These are phyloP conservation scores for Chaetomium sp. DNA, from an alignment of 2,329 filamentous ascomycete species.

Conservation along the genomic window DNA sequence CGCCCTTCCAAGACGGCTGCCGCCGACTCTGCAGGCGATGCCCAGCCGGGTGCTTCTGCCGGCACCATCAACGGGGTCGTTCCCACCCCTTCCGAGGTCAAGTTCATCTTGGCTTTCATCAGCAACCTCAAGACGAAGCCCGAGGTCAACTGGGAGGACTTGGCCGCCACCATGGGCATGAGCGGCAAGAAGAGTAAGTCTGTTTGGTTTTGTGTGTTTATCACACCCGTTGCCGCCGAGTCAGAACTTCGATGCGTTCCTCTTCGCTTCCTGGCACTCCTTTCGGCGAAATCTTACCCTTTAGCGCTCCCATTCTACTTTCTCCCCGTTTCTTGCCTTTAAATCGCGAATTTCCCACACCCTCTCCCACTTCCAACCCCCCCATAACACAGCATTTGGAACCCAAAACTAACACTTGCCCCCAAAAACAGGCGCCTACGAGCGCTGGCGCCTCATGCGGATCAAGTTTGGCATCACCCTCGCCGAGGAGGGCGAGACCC, in stretches of 20 bases:
- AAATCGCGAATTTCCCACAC: background rate
- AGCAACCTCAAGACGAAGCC: slow-evolving; percentile 27
- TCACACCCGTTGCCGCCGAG: background rate
- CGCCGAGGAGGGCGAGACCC: slow-evolving; percentile 1
- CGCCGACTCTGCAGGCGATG: background rate
- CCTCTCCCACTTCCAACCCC: background rate
- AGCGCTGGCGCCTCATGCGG: slow-evolving; percentile 28
- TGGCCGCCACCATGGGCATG: slow-evolving; percentile 17
- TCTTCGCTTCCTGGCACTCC: background rate
- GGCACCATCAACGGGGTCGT: slow-evolving; percentile 16
- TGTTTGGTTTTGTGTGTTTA: background rate
- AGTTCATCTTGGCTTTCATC: slow-evolving; percentile 26
- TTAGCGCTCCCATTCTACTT: background rate
- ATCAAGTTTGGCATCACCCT: slow-evolving; percentile 18
- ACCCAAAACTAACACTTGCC: slow-evolving; percentile 1
- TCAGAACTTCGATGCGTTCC: too few relatives aligned
- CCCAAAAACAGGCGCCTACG: slow-evolving; percentile 18
- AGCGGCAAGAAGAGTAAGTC: slow-evolving; percentile 19
- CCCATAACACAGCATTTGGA: background rate
- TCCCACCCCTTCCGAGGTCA: slow-evolving; percentile 20
- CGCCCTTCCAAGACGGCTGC: background rate
- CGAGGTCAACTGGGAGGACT: slow-evolving; percentile 30
- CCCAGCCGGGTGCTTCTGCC: background rate
- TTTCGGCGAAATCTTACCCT: background rate
- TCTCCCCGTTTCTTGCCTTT: background rate